Evolutionary conservation across 768 basidiomycete genomes (phyloP).

Genomic region (Nevesoporus exiguus): DNA sequence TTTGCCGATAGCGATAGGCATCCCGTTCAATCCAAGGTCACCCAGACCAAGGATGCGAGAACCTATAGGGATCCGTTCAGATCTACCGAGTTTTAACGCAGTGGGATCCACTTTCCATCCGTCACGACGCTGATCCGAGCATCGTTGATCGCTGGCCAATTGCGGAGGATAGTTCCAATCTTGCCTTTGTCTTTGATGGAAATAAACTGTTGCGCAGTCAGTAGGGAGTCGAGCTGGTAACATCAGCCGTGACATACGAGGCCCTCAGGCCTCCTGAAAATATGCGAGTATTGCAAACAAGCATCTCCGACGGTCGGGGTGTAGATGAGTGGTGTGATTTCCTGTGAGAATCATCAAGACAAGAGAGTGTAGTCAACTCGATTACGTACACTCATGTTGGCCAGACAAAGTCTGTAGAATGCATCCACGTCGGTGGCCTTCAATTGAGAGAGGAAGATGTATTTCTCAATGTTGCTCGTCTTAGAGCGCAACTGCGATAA

Average conservation of each 20-base stretch:
- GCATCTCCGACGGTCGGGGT: conserved; percentile 93
- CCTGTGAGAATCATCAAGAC: conserved; percentile 28
- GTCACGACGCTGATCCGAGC: conserved; percentile 92
- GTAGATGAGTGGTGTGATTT: conserved; percentile 77
- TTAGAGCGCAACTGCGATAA: conserved; percentile 74
- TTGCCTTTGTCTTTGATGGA: conserved; percentile 83
- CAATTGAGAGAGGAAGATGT: conserved; percentile 77
- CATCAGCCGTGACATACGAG: conserved; percentile 43
- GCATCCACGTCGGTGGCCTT: conserved; percentile 67
- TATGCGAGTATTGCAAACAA: conserved; percentile 78
- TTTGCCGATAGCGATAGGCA: conserved; percentile 92
- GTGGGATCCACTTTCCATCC: conserved; percentile 52
- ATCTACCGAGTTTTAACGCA: neutral
- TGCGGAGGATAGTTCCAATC: conserved; percentile 62
- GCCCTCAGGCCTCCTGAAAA: conserved; percentile 72
- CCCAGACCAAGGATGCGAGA: conserved; percentile 89
- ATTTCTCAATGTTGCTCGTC: conserved; percentile 72
- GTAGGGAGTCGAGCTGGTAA: neutral
- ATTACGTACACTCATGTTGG: conserved; percentile 47
- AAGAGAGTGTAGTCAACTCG: neutral
- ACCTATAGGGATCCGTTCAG: conserved; percentile 38
- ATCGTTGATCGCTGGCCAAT: conserved; percentile 69
- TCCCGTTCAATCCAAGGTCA: conserved; percentile 78
- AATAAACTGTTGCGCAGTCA: conserved; percentile 50
- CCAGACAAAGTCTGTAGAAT: conserved; percentile 76